Conservation (phyloP, 768 basidiomycete species). For the Rhodocollybia butyracea region DNA sequence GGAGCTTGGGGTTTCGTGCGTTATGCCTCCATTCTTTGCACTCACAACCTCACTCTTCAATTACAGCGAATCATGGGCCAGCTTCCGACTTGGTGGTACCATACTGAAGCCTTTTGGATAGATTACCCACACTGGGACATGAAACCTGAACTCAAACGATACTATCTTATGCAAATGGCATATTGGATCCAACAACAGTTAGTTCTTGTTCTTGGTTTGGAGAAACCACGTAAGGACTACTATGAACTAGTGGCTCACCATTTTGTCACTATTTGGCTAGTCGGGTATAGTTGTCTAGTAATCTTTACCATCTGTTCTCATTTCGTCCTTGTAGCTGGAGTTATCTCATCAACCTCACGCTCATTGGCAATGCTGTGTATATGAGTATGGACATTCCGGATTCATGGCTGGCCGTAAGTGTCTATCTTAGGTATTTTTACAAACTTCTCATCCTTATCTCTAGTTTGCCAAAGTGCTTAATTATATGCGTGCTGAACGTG, state of each 20-base stretch:
- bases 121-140: slow-evolving; percentile 91
- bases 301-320: background rate
- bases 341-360: slow-evolving; percentile 73
- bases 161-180: slow-evolving; percentile 90
- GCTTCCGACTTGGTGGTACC: slow-evolving; percentile 84
- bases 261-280: slow-evolving; percentile 90
- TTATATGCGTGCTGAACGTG: slow-evolving; percentile 69
- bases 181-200: slow-evolving; percentile 96
- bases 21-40: background rate
- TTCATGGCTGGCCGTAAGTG: slow-evolving; percentile 74
- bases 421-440: background rate
- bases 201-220: slow-evolving; percentile 78
- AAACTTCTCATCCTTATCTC: background rate
- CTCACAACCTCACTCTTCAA: slow-evolving; percentile 4
- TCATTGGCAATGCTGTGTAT: slow-evolving; percentile 89
- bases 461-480: slow-evolving; percentile 86
- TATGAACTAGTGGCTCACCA: slow-evolving; percentile 87
- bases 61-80: slow-evolving; percentile 76
- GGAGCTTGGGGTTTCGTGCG: slow-evolving; percentile 58
- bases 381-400: slow-evolving; percentile 98
- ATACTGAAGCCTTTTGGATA: slow-evolving; percentile 82
- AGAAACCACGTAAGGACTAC: slow-evolving; percentile 95
- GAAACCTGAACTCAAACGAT: slow-evolving; percentile 79
- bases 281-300: slow-evolving; percentile 55
- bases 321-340: slow-evolving; percentile 61